Evolutionary conservation across 2,329 filamentous ascomycete species (phyloP).

Genomic region (Plenodomus lindquistii): DNA sequence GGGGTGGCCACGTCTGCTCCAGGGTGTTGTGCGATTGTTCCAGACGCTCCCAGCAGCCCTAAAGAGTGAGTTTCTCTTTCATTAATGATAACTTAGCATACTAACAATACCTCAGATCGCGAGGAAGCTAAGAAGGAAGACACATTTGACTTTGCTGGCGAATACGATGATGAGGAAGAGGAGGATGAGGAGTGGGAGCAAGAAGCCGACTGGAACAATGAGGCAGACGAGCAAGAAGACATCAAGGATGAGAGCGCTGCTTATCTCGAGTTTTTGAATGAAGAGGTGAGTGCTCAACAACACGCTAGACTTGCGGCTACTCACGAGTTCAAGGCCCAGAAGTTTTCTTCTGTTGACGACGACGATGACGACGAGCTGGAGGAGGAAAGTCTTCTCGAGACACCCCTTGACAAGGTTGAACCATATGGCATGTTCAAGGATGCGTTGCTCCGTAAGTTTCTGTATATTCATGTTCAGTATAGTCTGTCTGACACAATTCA

Average conservation of each 20-base stretch:
- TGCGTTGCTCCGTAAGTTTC: constrained; percentile 75
- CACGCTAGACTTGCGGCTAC: constrained; percentile 10
- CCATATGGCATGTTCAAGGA: constrained; percentile 88
- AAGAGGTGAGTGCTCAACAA: constrained; percentile 64
- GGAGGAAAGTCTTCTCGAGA: constrained; percentile 90
- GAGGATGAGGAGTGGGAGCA: constrained; percentile 83
- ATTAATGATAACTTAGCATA: constrained; percentile 11
- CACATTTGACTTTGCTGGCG: constrained; percentile 77
- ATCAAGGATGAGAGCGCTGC: constrained; percentile 88
- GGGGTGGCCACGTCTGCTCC: constrained; percentile 90
- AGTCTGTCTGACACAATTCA: constrained; percentile 35
- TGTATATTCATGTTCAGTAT: not conserved
- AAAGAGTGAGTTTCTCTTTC: constrained; percentile 65
- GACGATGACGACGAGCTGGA: constrained; percentile 90
- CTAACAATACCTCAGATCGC: constrained; percentile 61
- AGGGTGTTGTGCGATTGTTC: constrained; percentile 88
- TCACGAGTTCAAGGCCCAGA: constrained; percentile 66
- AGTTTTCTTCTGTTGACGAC: constrained; percentile 70
- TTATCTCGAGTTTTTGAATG: constrained; percentile 93
- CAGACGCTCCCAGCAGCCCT: constrained; percentile 84
- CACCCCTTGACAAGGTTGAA: constrained; percentile 92
- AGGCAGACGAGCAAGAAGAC: constrained; percentile 67
- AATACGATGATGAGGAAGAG: constrained; percentile 69
- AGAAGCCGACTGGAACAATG: constrained; percentile 70
- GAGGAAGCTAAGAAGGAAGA: constrained; percentile 87